These are phyloP conservation scores for Candida ortonii DNA, from an alignment of 805 yeast genomes.

Conservation along the genomic window DNA sequence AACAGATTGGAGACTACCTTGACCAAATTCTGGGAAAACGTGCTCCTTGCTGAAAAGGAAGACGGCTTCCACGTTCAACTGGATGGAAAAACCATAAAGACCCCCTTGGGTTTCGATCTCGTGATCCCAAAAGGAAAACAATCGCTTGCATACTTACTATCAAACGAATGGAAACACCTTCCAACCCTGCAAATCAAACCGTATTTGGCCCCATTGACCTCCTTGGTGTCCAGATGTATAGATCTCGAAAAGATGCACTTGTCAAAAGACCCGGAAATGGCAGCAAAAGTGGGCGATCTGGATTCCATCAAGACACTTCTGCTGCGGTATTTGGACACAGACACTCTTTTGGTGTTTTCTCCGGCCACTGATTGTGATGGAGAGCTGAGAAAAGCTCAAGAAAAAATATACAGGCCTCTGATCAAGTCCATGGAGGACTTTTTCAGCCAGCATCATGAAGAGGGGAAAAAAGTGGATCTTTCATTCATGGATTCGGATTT, in stretches of 20 bases:
- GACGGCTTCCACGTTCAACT: slow-evolving; percentile 53
- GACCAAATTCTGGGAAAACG: slow-evolving; percentile 79
- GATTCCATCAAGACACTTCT: slow-evolving; percentile 57
- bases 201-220: slow-evolving; percentile 81
- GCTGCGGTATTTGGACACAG: slow-evolving; percentile 88
- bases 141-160: slow-evolving; percentile 68
- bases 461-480: slow-evolving; percentile 37
- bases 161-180: slow-evolving; percentile 84
- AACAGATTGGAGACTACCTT: slow-evolving; percentile 68
- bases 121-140: slow-evolving; percentile 58
- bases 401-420: slow-evolving; percentile 71
- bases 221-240: slow-evolving; percentile 80
- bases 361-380: slow-evolving; percentile 84
- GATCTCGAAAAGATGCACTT: slow-evolving; percentile 54
- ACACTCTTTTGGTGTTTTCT: slow-evolving; percentile 83
- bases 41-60: slow-evolving; percentile 37
- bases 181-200: slow-evolving; percentile 68
- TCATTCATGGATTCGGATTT: slow-evolving; percentile 73
- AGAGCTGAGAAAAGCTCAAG: slow-evolving; percentile 72
- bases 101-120: slow-evolving; percentile 77
- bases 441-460: slow-evolving; percentile 42
- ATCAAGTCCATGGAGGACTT: slow-evolving; percentile 63
- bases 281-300: slow-evolving; percentile 61
- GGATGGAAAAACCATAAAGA: slow-evolving; percentile 73
- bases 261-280: slow-evolving; percentile 43